Evolutionary conservation across 140 eudicot species (phyloP).

Genomic region (Anethum foeniculum): DNA sequence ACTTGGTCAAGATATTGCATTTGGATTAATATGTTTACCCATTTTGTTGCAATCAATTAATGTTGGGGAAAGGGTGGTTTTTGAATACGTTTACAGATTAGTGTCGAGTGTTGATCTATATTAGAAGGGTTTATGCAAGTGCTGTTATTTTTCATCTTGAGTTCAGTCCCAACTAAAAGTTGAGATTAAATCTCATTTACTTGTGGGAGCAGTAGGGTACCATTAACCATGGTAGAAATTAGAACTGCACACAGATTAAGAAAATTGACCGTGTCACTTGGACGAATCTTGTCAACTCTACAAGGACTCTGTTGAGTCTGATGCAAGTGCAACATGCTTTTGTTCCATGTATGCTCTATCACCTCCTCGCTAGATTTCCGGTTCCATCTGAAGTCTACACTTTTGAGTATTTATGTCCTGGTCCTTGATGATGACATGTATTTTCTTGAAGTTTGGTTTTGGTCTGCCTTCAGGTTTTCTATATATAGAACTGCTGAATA

Average conservation of each 20-base stretch:
- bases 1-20: neutral
- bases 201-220: neutral
- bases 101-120: neutral
- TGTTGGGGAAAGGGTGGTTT: neutral
- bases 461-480: neutral
- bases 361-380: neutral
- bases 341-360: neutral
- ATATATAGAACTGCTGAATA: neutral
- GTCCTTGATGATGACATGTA: neutral
- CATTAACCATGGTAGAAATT: neutral
- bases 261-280: neutral
- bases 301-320: neutral
- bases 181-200: neutral
- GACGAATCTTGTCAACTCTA: neutral
- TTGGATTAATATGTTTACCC: neutral
- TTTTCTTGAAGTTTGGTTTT: neutral
- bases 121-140: neutral
- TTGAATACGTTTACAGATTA: neutral
- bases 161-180: neutral
- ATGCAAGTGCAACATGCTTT: slow-evolving; percentile 4
- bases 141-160: neutral
- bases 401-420: neutral
- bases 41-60: neutral
- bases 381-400: neutral
- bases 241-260: neutral